Base-by-base conservation (phyloP, 2,329 filamentous ascomycete species). In the Epichloe baconii region DNA sequence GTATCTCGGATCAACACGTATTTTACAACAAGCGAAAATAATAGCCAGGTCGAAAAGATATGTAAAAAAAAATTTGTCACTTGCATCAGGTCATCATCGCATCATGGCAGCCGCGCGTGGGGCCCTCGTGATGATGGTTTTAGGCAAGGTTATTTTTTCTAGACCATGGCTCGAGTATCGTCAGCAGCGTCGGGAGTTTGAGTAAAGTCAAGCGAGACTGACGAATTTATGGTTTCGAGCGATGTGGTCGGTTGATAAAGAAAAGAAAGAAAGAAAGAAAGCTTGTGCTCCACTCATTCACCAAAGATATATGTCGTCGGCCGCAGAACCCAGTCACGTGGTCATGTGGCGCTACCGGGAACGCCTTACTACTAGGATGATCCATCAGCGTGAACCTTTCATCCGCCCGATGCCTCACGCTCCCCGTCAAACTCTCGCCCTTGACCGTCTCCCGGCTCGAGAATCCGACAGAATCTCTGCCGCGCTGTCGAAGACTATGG, bases 121-220 rank as follows among this genome's bases (percentile, higher is more conserved):
- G 78, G 77, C 78, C 76, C 78, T 82, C 78, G 75, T 79, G 77
- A 79, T 73, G 69, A 82, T 80, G 78, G 78, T 82, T 81, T 82
- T 82, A 75, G 71, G 71, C 76, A 80, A 79, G 71, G 75, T 75
- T 72, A 66, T 66, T 66, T 77, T 58, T 63, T 82, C 78, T 81
- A 64, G 77, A 79, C 78, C 70, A 74, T 72, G 53, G 66, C 73
- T 72, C 73, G 70, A 68, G 68, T 21, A 66, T 72, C 71, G 71
- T 66, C 76, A 76, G 73, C 62, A 66, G 63, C 64, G 62, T 66
- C 59, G 59, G 55, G 49, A 49, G 58, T 61, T 46, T 47, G 57
- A 63, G 53, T 57, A 59, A 52, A 60, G 58, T 62, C 58, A 59
- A 57, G 57, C 60, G 57, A 57, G 52, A 64, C 67, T 65, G 64